Percentiles rank a stretch among this genome's conserved stretches.
These are phyloP conservation scores for Colletotrichum tabaci DNA, from an alignment of 2,329 filamentous ascomycete genomes.

Conservation along the genomic window DNA sequence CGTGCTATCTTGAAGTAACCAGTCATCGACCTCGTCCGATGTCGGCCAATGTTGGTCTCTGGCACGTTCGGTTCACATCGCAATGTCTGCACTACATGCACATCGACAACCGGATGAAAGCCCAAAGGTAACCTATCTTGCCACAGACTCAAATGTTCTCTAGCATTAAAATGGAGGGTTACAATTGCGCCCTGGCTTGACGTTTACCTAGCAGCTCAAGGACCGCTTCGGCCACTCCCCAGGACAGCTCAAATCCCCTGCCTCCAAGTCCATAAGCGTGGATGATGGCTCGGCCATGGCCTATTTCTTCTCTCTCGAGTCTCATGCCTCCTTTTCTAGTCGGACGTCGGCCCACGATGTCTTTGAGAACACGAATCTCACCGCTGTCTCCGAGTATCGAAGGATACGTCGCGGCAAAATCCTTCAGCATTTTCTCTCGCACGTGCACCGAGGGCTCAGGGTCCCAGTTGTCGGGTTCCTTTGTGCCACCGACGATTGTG, in stretches of 20 bases:
- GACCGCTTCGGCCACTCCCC: slow-evolving; percentile 70
- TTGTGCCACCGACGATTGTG: slow-evolving; percentile 77
- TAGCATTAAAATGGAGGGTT: not conserved
- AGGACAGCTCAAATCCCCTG: slow-evolving; percentile 73
- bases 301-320: slow-evolving; percentile 64
- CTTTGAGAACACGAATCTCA: slow-evolving; percentile 54
- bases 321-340: slow-evolving; percentile 64
- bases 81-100: not conserved
- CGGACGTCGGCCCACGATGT: slow-evolving; percentile 63
- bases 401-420: slow-evolving; percentile 54
- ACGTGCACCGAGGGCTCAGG: slow-evolving; percentile 62
- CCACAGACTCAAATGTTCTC: not conserved
- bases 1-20: not conserved
- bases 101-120: not conserved
- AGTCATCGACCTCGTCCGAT: not conserved
- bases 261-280: slow-evolving; percentile 75
- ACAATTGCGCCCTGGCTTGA: slow-evolving; percentile 15
- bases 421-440: slow-evolving; percentile 61
- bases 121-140: not conserved
- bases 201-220: slow-evolving; percentile 53
- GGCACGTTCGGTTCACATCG: not conserved
- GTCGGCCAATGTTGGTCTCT: slow-evolving; percentile 9
- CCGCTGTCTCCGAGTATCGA: slow-evolving; percentile 48
- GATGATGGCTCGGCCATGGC: slow-evolving; percentile 49
- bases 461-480: slow-evolving; percentile 72